Percentiles rank a stretch among this genome's conserved stretches.
Evolutionary conservation across 805 yeast genomes (phyloP).

Genomic region (Jamesozyma jinghongensis): DNA sequence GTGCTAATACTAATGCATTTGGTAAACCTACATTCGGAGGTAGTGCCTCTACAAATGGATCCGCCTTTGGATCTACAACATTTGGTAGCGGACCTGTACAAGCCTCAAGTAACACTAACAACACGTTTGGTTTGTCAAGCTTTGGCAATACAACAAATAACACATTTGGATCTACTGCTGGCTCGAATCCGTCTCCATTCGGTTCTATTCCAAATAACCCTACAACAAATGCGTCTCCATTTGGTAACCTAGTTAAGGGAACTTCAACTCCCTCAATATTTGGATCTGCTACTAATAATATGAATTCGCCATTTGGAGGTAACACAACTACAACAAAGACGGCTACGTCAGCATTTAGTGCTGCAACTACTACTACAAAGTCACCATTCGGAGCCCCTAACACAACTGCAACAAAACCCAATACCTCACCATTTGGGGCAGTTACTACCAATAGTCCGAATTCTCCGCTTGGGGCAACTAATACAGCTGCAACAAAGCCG

Average conservation of each 20-base stretch:
- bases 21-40: conserved; percentile 15
- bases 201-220: conserved; percentile 5
- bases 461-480: too few relatives aligned
- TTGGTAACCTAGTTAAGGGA: conserved; percentile 1
- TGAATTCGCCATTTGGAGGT: too few relatives aligned
- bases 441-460: neutral
- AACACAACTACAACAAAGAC: neutral
- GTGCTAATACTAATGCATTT: conserved; percentile 1
- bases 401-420: neutral
- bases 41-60: neutral
- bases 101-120: neutral
- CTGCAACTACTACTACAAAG: neutral
- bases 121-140: too few relatives aligned
- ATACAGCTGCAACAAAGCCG: neutral
- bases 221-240: conserved; percentile 8
- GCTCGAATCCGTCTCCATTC: conserved; percentile 8
- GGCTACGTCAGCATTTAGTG: too few relatives aligned
- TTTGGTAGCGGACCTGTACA: too few relatives aligned
- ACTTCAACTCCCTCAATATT: too few relatives aligned
- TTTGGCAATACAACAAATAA: conserved; percentile 4
- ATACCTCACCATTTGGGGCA: too few relatives aligned
- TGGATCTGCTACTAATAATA: neutral
- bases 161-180: conserved; percentile 14
- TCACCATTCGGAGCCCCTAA: neutral
- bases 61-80: conserved; percentile 6